phyloP scores from a whole-genome alignment of 1,284 basidiomycete genomes.

The Coniferiporia weirii region DNA sequence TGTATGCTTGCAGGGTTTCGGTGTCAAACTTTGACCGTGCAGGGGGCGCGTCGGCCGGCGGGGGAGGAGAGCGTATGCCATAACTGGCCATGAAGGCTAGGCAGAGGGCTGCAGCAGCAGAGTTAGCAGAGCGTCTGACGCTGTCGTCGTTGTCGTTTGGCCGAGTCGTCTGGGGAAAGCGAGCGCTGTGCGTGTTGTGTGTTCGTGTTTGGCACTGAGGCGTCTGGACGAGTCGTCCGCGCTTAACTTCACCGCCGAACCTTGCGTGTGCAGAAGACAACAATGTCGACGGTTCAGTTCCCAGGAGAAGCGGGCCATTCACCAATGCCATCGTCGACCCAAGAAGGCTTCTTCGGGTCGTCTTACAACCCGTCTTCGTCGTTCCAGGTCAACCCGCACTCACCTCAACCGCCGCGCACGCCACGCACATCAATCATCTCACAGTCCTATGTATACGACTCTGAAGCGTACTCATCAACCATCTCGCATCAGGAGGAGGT shows the following conservation, averaged over 20 bases:
- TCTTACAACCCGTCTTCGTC: constrained; percentile 40
- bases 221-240: constrained; percentile 2
- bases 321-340: constrained; percentile 33
- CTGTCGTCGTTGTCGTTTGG: constrained; percentile 2
- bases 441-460: constrained; percentile 32
- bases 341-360: constrained; percentile 36
- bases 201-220: constrained; percentile 19
- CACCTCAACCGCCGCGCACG: constrained; percentile 69
- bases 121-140: background rate
- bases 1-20: constrained; percentile 66
- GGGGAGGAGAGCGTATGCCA: constrained; percentile 46
- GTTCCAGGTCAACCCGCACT: constrained; percentile 76
- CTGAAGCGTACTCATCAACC: constrained; percentile 21
- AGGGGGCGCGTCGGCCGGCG: constrained; percentile 48
- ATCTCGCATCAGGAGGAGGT: constrained; percentile 30
- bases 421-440: constrained; percentile 50
- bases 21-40: constrained; percentile 64
- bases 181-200: constrained; percentile 16
- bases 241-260: background rate
- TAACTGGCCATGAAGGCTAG: constrained; percentile 32
- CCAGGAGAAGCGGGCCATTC: constrained; percentile 26
- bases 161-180: background rate
- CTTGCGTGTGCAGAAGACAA: background rate
- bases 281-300: constrained; percentile 40
- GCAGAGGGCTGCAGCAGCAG: constrained; percentile 3